These are phyloP conservation scores for Crithidia sp. DNA, from an alignment of 208 protist species.

Conservation along the genomic window DNA sequence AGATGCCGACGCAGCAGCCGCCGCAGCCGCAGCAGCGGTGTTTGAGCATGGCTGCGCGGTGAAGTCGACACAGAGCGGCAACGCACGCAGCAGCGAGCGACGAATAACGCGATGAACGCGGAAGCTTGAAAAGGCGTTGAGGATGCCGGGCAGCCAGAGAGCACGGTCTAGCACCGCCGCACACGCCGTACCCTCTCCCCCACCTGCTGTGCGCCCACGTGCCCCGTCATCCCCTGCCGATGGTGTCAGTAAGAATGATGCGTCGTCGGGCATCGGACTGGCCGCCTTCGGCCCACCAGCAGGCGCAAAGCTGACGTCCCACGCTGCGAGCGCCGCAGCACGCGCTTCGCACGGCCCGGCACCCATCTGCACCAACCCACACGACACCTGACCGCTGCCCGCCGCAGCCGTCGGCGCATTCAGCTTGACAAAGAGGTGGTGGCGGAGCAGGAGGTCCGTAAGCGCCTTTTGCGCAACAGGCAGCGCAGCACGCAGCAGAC, in stretches of 20 bases:
- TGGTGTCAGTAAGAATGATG: slow-evolving; percentile 21
- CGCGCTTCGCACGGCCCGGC: slow-evolving; percentile 41
- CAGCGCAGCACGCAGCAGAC: slow-evolving; percentile 16
- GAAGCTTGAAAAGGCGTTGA: slow-evolving; percentile 43
- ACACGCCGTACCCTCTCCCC: background rate
- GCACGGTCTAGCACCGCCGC: background rate
- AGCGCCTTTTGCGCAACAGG: slow-evolving; percentile 18
- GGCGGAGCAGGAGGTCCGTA: slow-evolving; percentile 22
- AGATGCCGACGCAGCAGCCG: too few relatives aligned
- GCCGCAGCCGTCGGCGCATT: background rate
- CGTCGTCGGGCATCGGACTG: slow-evolving; percentile 26
- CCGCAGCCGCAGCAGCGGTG: background rate
- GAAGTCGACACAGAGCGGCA: slow-evolving; percentile 54
- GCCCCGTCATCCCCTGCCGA: slow-evolving; percentile 1
- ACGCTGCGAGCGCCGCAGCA: slow-evolving; percentile 26
- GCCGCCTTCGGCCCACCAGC: background rate
- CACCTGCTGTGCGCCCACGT: too few relatives aligned
- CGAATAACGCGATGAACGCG: slow-evolving; percentile 55
- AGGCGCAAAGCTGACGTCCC: slow-evolving; percentile 44
- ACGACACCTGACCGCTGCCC: background rate
- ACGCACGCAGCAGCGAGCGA: slow-evolving; percentile 42
- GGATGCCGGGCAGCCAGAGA: slow-evolving; percentile 27
- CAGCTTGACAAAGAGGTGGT: slow-evolving; percentile 21
- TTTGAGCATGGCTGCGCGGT: background rate
- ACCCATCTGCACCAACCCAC: slow-evolving; percentile 39